These are phyloP conservation scores for Solanum clarkiae DNA, from an alignment of 257 asterid species.

Conservation along the genomic window DNA sequence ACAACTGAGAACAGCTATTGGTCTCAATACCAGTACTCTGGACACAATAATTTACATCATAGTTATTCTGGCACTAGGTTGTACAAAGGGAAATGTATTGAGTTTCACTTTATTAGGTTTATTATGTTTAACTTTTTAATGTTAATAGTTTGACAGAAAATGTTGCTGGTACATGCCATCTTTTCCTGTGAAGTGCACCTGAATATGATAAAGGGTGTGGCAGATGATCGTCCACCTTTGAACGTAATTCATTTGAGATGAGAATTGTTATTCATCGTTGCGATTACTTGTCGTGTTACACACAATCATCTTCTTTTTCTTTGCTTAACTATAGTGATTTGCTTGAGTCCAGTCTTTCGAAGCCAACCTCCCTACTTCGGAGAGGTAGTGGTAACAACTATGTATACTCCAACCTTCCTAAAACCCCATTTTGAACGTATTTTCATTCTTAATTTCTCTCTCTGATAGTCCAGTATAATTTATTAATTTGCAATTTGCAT, in stretches of 20 bases:
- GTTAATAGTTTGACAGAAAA: neutral
- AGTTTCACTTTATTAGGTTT: neutral
- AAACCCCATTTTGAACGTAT: neutral
- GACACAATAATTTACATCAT: neutral
- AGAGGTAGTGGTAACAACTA: neutral
- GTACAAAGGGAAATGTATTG: neutral
- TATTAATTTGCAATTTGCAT: neutral
- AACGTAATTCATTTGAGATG: neutral
- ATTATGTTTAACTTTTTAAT: neutral
- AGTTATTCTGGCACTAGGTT: neutral
- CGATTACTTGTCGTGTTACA: neutral
- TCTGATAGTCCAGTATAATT: neutral
- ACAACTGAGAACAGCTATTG: neutral
- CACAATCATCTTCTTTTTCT: too few species aligned
- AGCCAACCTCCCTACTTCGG: rapidly evolving
- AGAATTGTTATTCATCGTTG: neutral
- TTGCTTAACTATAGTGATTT: neutral
- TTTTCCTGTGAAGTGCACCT: neutral
- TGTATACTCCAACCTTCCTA: too few species aligned
- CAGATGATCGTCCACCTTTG: neutral
- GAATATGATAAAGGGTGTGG: neutral
- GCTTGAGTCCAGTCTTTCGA: neutral
- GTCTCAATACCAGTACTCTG: neutral
- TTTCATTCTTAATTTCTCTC: neutral
- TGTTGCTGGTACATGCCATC: neutral